phyloP scores from a whole-genome alignment of 805 yeast species.

The Myxozyma vanderwaltii region DNA sequence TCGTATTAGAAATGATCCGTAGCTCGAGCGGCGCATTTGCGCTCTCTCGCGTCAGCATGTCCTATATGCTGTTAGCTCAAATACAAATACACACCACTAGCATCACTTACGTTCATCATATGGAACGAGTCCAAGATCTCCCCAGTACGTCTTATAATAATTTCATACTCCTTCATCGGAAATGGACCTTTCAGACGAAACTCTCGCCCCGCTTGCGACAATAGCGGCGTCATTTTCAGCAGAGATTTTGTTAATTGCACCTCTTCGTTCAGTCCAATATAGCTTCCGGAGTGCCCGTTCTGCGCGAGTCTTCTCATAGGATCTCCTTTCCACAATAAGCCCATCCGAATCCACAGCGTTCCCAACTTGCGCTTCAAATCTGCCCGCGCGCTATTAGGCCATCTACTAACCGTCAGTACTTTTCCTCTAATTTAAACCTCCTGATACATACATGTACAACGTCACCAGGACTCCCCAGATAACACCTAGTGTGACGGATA shows the following conservation, averaged over 20 bases:
- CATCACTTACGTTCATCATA: constrained; percentile 57
- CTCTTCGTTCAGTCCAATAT: constrained; percentile 22
- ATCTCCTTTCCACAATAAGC: constrained; percentile 77
- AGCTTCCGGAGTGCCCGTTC: constrained; percentile 26
- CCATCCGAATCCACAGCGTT: constrained; percentile 75
- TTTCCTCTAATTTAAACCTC: constrained; percentile 64
- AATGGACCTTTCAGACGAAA: constrained; percentile 73
- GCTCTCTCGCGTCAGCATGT: constrained; percentile 64
- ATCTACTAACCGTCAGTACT: constrained; percentile 56
- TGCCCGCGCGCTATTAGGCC: constrained; percentile 73
- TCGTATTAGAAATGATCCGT: constrained; percentile 56
- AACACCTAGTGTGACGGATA: constrained; percentile 72
- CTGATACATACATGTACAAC: constrained; percentile 44
- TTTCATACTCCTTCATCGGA: constrained; percentile 55
- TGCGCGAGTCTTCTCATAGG: constrained; percentile 48
- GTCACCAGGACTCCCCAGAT: constrained; percentile 77
- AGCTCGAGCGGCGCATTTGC: constrained; percentile 55
- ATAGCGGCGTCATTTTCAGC: constrained; percentile 34
- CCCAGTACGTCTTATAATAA: constrained; percentile 58
- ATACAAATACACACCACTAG: background rate
- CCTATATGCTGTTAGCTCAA: background rate
- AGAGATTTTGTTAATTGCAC: constrained; percentile 25
- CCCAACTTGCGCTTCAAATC: constrained; percentile 66
- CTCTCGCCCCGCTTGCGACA: constrained; percentile 50
- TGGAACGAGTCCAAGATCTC: constrained; percentile 73